Conservation (phyloP, 1,284 basidiomycete genomes). For the Heterobasidion parviporum region DNA sequence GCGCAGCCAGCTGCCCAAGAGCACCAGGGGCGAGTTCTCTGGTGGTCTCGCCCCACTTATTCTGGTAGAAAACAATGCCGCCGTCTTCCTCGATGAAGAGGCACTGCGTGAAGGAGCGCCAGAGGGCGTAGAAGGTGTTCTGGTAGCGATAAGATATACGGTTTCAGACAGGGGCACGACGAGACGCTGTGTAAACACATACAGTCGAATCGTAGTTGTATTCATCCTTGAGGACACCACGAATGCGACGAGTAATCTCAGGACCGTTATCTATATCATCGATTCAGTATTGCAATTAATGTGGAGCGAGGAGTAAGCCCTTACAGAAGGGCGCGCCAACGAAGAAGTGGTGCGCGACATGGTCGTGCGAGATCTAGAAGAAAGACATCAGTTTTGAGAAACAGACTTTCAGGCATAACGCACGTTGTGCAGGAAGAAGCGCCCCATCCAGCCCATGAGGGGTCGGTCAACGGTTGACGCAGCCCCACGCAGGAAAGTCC, state of each 20-base stretch:
- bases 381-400: not conserved
- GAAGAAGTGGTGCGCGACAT: constrained; percentile 47
- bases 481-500: constrained; percentile 47
- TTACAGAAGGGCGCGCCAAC: constrained; percentile 43
- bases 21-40: not conserved
- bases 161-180: not conserved
- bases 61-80: constrained; percentile 14
- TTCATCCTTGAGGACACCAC: constrained; percentile 16
- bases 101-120: constrained; percentile 30
- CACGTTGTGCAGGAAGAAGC: constrained; percentile 45
- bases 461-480: constrained; percentile 40
- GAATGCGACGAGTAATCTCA: constrained; percentile 21
- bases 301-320: constrained; percentile 6
- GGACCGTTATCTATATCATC: constrained; percentile 21
- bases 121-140: constrained; percentile 25
- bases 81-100: constrained; percentile 40
- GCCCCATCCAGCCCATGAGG: constrained; percentile 43
- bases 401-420: constrained; percentile 7
- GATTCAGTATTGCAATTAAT: not conserved
- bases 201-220: constrained; percentile 21
- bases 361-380: constrained; percentile 33
- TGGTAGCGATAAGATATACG: constrained; percentile 4
- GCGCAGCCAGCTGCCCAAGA: not conserved
- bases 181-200: not conserved
- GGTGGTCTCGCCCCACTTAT: not conserved